Evolutionary conservation across 1,139 yeast genomes (phyloP), one percentile per base, ranked within the genome.

Genomic region (Oligophagozyma castellii): DNA sequence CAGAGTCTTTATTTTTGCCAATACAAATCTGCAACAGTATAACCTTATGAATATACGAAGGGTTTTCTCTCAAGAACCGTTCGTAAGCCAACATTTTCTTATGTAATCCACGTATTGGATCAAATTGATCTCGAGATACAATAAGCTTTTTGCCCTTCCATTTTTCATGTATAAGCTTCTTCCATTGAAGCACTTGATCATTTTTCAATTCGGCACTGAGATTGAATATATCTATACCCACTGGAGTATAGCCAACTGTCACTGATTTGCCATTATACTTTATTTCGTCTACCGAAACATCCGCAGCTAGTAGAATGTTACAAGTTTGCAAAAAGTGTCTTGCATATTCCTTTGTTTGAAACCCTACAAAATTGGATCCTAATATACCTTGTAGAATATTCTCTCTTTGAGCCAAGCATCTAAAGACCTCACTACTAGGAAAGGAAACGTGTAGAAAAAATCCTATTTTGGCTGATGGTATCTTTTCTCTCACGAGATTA

Each of bases 241-340:
- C 84, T 0, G 96, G 92, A 18, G 69, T 67, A 11, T 75, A 69
- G 22, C 72, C 70, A 0, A 83, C 77, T 30, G 69, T 63, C 1
- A 83, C 71, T 24, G 75, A 68, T 33, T 70, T 66, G 8, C 81
- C 83, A 16, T 73, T 70, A 42, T 67, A 75, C 32, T 72, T 66
- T 8, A 86, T 58, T n/a, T 89, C 92, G 33, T 63, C 65, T n/a
- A 72, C 73, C 29, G 73, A 73, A 8, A 80, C 71, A 55, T 89
- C 95, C 0, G 93, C 84, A 37, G 84, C 68, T 28, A 92, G 58
- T 27, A 92, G 60, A 34, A 95, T 64, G 41, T 79, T 81, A 44
- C 94, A 77, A 3, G 96, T 84, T 55, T 86, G 95, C 36, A 79
- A 58, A 53, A 92, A 92, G 55, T 89, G 98, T 44, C 94, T 72